phyloP scores from a whole-genome alignment of 2,329 filamentous ascomycete genomes.

The Venturia asperata region DNA sequence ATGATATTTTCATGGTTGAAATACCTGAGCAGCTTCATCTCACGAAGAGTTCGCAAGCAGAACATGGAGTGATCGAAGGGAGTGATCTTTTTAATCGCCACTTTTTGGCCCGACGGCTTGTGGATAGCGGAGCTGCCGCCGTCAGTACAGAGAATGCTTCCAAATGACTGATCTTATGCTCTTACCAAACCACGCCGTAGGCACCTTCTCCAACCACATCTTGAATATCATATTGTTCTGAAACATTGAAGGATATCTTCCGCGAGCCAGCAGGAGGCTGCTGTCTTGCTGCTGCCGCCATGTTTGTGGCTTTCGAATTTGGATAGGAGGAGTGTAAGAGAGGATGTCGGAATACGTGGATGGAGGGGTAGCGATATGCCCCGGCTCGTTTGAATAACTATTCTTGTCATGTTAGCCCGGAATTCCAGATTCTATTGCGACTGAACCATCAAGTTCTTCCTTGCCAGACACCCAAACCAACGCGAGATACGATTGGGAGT shows the following conservation, averaged over 20 bases:
- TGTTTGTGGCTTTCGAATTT: not conserved
- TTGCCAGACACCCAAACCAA: not conserved
- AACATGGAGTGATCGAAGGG: conserved; percentile 99
- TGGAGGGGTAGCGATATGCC: not conserved
- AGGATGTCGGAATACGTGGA: not conserved
- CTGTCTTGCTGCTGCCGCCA: conserved; percentile 22
- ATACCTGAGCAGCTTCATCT: conserved; percentile 98
- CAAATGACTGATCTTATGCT: conserved; percentile 22
- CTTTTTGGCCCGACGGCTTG: conserved; percentile 96
- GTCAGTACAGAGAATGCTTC: conserved; percentile 9
- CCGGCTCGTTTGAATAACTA: not conserved
- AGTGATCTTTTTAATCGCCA: conserved; percentile 99
- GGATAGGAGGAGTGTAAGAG: not conserved
- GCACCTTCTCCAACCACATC: conserved; percentile 98
- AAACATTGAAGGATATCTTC: conserved; percentile 99
- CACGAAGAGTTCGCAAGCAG: conserved; percentile 88
- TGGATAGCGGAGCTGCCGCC: conserved; percentile 77
- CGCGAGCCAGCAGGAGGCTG: conserved; percentile 49
- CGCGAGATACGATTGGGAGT: not conserved
- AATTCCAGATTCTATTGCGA: not conserved
- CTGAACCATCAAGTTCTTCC: not conserved
- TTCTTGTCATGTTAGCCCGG: not conserved
- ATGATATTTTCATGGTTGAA: conserved; percentile 99
- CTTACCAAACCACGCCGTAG: conserved; percentile 96
- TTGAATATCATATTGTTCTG: conserved; percentile 98